A percentile compares a stretch with the other conserved stretches of the same genome.
phyloP scores from a whole-genome alignment of 1,139 yeast genomes.

The Debaryomycetaceae sp. region DNA sequence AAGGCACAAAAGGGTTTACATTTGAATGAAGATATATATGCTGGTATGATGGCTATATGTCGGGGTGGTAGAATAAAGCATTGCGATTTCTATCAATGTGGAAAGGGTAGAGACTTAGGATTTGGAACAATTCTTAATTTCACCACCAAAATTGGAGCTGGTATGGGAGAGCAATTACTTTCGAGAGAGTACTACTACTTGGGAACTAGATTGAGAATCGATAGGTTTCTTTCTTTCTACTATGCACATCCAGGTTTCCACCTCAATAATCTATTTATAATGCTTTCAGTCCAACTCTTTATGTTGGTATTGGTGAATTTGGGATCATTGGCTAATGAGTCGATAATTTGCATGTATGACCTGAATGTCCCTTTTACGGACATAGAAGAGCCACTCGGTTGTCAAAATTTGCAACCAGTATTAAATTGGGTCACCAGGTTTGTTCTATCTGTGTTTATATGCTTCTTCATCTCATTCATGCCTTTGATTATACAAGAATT shows the following conservation, averaged over 20 bases:
- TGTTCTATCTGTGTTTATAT: slow-evolving; percentile 46
- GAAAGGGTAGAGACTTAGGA: slow-evolving; percentile 55
- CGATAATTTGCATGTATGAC: slow-evolving; percentile 46
- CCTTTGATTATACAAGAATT: slow-evolving; percentile 51
- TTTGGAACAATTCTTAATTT: slow-evolving; percentile 52
- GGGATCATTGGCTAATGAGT: slow-evolving; percentile 45
- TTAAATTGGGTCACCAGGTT: slow-evolving; percentile 50
- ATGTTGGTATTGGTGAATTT: slow-evolving; percentile 44
- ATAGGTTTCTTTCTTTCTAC: slow-evolving; percentile 49
- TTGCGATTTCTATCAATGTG: slow-evolving; percentile 56
- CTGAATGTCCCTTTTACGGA: slow-evolving; percentile 46
- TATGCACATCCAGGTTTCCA: slow-evolving; percentile 60
- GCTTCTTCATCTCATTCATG: slow-evolving; percentile 47
- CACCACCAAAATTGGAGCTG: slow-evolving; percentile 56
- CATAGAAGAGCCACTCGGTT: slow-evolving; percentile 41
- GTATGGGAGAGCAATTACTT: slow-evolving; percentile 57
- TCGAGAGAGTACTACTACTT: slow-evolving; percentile 52
- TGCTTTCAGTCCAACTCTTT: slow-evolving; percentile 45
- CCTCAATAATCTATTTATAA: slow-evolving; percentile 49
- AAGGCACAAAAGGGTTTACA: slow-evolving; percentile 55
- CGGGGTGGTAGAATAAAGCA: slow-evolving; percentile 56
- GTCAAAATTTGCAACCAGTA: slow-evolving; percentile 47
- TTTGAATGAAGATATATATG: slow-evolving; percentile 54
- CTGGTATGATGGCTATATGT: slow-evolving; percentile 51
- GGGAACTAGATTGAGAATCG: slow-evolving; percentile 47